These are phyloP conservation scores for Solanum appendiculatum DNA, from an alignment of 257 asterid genomes.

Conservation along the genomic window DNA sequence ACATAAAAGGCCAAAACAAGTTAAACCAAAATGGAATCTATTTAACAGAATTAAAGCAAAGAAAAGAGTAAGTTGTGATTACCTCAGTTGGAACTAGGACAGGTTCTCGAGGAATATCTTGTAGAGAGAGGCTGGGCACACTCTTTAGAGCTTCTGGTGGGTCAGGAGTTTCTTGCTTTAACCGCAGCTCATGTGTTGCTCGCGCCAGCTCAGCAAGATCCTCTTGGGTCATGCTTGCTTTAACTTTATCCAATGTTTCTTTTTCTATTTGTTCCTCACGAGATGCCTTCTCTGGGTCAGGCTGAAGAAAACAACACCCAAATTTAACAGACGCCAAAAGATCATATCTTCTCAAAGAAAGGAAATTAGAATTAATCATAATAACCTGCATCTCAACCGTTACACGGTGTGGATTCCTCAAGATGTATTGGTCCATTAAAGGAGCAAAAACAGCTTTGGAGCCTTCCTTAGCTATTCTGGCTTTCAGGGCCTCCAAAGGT, in stretches of 20 bases:
- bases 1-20: constrained; percentile 17
- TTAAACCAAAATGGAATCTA: constrained; percentile 6
- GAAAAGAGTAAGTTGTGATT: background rate
- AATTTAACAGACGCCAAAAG: constrained; percentile 7
- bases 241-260: constrained; percentile 61
- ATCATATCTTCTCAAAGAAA: constrained; percentile 7
- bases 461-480: constrained; percentile 84
- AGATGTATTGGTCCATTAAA: constrained; percentile 63
- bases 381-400: constrained; percentile 96
- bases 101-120: constrained; percentile 89
- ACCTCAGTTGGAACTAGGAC: constrained; percentile 79
- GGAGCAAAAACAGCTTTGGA: constrained; percentile 95
- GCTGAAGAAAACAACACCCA: constrained; percentile 39
- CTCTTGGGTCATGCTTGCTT: constrained; percentile 78
- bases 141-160: constrained; percentile 92
- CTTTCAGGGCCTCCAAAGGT: constrained; percentile 77
- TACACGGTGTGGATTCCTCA: constrained; percentile 73
- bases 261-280: constrained; percentile 78
- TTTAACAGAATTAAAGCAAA: background rate
- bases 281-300: constrained; percentile 91
- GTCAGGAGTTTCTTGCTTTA: constrained; percentile 98
- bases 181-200: constrained; percentile 74
- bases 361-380: background rate
- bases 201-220: constrained; percentile 99
- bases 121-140: constrained; percentile 79